phyloP scores from a whole-genome alignment of 208 protist genomes.

The Acanthamoeba quina region DNA sequence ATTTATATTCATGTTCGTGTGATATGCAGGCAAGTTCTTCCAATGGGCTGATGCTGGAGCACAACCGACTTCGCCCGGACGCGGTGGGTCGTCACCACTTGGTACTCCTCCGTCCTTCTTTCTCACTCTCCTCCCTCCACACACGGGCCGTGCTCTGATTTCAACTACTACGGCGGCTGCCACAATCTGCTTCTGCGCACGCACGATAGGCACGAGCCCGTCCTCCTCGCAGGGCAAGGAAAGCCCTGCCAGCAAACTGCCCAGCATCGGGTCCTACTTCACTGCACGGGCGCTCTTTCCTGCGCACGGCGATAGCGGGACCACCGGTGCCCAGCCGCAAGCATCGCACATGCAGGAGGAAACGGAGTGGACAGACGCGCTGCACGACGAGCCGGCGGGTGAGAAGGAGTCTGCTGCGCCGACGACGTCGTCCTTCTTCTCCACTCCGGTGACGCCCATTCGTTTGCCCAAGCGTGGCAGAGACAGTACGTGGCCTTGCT shows the following conservation, averaged over 20 bases:
- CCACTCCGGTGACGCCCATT: not conserved
- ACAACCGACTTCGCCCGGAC: not conserved
- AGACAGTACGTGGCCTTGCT: not conserved
- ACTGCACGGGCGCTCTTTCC: not conserved
- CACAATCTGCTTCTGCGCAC: no score
- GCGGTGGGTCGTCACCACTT: not conserved
- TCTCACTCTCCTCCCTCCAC: no score
- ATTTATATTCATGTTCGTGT: not conserved
- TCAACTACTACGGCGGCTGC: no score
- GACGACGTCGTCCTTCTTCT: slow-evolving; percentile 22
- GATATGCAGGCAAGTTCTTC: slow-evolving; percentile 6
- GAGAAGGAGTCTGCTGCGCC: not conserved
- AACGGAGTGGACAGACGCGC: not conserved
- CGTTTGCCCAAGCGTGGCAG: not conserved
- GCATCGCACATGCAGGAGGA: not conserved
- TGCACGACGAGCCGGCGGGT: not conserved
- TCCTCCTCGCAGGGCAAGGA: slow-evolving; percentile 9
- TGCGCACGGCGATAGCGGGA: not conserved
- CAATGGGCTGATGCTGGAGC: not conserved
- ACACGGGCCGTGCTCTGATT: no score
- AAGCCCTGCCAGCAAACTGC: not conserved
- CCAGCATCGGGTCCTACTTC: slow-evolving; percentile 22
- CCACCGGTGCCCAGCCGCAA: not conserved
- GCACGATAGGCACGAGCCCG: not conserved
- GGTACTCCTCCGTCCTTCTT: not conserved